A percentile compares a stretch with the other conserved stretches of the same genome.
Conservation (phyloP, 176 grass and related monocot species). For the Calamus simplicifolius region DNA sequence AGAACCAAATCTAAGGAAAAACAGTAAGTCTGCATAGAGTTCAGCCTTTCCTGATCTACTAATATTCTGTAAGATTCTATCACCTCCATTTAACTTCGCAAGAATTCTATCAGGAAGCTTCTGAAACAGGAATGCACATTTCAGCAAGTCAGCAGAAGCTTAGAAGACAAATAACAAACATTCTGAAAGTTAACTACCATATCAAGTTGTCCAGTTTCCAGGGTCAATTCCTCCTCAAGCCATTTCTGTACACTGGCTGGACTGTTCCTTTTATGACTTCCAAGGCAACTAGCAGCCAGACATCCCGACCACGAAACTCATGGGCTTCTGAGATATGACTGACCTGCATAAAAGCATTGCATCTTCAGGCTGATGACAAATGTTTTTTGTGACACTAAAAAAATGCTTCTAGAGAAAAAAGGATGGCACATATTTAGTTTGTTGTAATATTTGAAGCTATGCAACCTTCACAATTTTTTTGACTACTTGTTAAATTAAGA, state of each 20-base stretch:
- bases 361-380: background rate
- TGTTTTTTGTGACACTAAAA: too few relatives aligned
- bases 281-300: slow-evolving; percentile 44
- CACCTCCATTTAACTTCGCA: slow-evolving; percentile 65
- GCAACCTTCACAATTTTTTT: too few relatives aligned
- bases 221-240: slow-evolving; percentile 53
- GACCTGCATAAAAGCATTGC: slow-evolving; percentile 38
- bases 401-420: too few relatives aligned
- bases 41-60: slow-evolving; percentile 71
- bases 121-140: slow-evolving; percentile 34
- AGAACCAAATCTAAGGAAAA: slow-evolving; percentile 83
- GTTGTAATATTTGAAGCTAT: too few relatives aligned
- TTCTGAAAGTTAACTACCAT: slow-evolving; percentile 34
- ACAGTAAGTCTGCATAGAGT: slow-evolving; percentile 68
- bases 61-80: slow-evolving; percentile 60
- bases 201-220: slow-evolving; percentile 46
- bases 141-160: background rate
- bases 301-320: slow-evolving; percentile 34
- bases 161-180: slow-evolving; percentile 2
- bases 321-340: slow-evolving; percentile 42
- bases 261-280: slow-evolving; percentile 45
- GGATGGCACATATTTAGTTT: too few relatives aligned
- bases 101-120: slow-evolving; percentile 42
- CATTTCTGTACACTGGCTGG: slow-evolving; percentile 54
- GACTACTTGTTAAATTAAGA: too few relatives aligned